These are phyloP conservation scores for Saccharomycopsis guyanensis DNA, from an alignment of 805 yeast genomes.

Conservation along the genomic window DNA sequence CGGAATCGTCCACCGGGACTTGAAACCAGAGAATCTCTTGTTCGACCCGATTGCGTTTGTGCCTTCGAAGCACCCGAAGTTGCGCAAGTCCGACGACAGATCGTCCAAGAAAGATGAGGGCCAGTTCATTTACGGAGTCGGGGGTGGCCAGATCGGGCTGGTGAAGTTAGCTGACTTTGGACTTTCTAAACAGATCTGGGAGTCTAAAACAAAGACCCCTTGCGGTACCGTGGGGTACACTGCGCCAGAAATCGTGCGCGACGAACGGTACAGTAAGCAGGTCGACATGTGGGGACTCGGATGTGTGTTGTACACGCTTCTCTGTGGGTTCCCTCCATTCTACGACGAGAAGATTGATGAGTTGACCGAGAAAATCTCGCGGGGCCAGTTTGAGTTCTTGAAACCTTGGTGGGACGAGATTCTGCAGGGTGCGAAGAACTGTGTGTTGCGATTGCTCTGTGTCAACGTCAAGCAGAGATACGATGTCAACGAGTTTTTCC, in stretches of 20 bases:
- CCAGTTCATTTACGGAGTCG: constrained; percentile 64
- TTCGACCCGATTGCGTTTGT: constrained; percentile 50
- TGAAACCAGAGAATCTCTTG: constrained; percentile 72
- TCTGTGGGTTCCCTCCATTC: constrained; percentile 98
- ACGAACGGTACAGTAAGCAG: constrained; percentile 83
- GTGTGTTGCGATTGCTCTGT: constrained; percentile 59
- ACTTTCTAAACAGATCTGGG: constrained; percentile 82
- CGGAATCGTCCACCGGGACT: constrained; percentile 78
- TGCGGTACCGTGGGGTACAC: constrained; percentile 99
- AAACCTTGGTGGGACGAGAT: constrained; percentile 91
- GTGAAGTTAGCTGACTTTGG: constrained; percentile 96
- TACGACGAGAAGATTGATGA: constrained; percentile 68
- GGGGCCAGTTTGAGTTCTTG: constrained; percentile 67
- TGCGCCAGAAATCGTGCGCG: constrained; percentile 95
- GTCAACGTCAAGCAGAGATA: constrained; percentile 65
- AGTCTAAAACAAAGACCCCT: constrained; percentile 87
- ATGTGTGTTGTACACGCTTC: constrained; percentile 84
- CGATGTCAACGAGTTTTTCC: constrained; percentile 61
- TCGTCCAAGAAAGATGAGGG: constrained; percentile 81
- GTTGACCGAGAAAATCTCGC: constrained; percentile 71
- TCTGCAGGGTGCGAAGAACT: constrained; percentile 55
- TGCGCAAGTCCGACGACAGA: constrained; percentile 63
- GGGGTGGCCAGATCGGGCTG: constrained; percentile 87
- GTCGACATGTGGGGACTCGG: constrained; percentile 99
- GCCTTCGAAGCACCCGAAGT: constrained; percentile 32